Conservation (phyloP, 2,329 filamentous ascomycete genomes). For the Aaosphaeria arxii region DNA sequence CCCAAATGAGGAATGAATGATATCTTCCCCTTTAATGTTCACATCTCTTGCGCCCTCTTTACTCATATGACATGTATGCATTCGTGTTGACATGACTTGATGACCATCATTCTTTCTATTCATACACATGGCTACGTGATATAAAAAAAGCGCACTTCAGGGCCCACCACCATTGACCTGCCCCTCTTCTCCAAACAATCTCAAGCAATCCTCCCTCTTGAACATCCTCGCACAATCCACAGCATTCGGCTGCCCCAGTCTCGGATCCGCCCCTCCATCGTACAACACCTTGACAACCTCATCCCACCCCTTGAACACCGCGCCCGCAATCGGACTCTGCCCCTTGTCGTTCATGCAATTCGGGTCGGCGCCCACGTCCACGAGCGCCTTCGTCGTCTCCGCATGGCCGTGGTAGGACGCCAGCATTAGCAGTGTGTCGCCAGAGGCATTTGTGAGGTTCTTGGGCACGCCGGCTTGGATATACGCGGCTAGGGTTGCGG, state of each 20-base stretch:
- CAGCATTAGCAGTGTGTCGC: slow-evolving; percentile 73
- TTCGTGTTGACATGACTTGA: not conserved
- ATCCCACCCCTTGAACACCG: slow-evolving; percentile 69
- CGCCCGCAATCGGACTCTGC: slow-evolving; percentile 68
- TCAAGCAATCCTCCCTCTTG: slow-evolving; percentile 32
- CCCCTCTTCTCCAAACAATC: slow-evolving; percentile 25
- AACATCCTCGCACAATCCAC: slow-evolving; percentile 49
- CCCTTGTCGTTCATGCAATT: slow-evolving; percentile 66
- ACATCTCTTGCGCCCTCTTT: too few species aligned
- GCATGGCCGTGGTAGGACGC: slow-evolving; percentile 67
- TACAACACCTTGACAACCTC: slow-evolving; percentile 58
- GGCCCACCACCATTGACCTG: slow-evolving; percentile 2
- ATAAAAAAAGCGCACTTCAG: too few species aligned
- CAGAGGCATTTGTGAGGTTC: slow-evolving; percentile 71
- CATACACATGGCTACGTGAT: not conserved
- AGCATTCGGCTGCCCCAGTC: slow-evolving; percentile 44
- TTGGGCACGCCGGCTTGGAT: slow-evolving; percentile 63
- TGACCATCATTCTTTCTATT: not conserved
- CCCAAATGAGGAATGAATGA: too few species aligned
- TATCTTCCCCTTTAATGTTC: too few species aligned
- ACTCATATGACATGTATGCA: too few species aligned
- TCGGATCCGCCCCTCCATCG: slow-evolving; percentile 41
- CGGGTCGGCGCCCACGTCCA: slow-evolving; percentile 63
- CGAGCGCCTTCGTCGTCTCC: slow-evolving; percentile 57
- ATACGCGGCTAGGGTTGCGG: slow-evolving; percentile 59